Percentiles rank a stretch among this genome's conserved stretches.
phyloP scores from a whole-genome alignment of 257 asterid genomes.

The Leptodermis oblonga region DNA sequence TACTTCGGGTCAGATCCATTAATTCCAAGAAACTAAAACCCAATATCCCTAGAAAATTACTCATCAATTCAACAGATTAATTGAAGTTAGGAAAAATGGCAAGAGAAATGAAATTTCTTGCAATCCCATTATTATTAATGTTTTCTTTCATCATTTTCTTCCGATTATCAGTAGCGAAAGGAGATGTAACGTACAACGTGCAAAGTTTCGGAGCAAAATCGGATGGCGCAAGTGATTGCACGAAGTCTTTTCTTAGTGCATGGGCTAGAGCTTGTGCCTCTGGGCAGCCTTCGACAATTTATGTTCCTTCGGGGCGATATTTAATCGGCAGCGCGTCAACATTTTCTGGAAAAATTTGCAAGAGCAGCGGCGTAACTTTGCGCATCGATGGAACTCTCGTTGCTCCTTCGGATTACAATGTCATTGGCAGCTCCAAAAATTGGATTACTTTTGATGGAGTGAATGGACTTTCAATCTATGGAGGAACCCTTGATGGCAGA shows the following conservation, averaged over 20 bases:
- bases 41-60: too few relatives aligned
- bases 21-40: too few relatives aligned
- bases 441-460: conserved; percentile 36
- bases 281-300: conserved; percentile 20
- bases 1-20: too few relatives aligned
- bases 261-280: conserved; percentile 31
- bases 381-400: too few relatives aligned
- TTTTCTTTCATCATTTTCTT: too few relatives aligned
- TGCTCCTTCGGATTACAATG: too few relatives aligned
- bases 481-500: conserved; percentile 55
- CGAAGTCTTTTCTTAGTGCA: conserved; percentile 23
- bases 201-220: conserved; percentile 23
- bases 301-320: conserved; percentile 23
- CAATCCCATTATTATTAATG: not conserved
- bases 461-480: conserved; percentile 43
- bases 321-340: conserved; percentile 13
- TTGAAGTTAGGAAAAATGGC: conserved; percentile 1
- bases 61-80: too few relatives aligned
- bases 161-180: not conserved
- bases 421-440: too few relatives aligned
- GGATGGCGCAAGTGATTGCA: conserved; percentile 10
- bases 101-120: not conserved
- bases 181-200: conserved; percentile 14
- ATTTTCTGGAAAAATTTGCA: conserved; percentile 18
- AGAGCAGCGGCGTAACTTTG: too few relatives aligned